A percentile compares a stretch with the other conserved stretches of the same genome.
These are phyloP conservation scores for Microsporum audouinii DNA, from an alignment of 2,329 filamentous ascomycete genomes.

Conservation along the genomic window DNA sequence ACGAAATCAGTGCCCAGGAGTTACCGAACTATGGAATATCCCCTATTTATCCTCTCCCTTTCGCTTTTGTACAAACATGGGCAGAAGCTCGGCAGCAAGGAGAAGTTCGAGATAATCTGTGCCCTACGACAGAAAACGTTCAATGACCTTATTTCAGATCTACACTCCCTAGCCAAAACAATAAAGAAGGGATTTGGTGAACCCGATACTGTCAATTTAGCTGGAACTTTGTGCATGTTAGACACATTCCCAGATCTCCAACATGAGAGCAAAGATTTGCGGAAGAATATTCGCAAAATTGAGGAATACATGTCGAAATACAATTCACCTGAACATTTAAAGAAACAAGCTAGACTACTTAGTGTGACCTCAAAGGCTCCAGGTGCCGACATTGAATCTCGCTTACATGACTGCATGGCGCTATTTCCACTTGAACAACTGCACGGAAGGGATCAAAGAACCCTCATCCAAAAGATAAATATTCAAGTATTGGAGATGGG, in stretches of 20 bases:
- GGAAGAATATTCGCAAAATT: slow-evolving; percentile 27
- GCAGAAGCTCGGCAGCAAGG: slow-evolving; percentile 20
- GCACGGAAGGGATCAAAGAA: slow-evolving; percentile 29
- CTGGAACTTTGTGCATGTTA: slow-evolving; percentile 28
- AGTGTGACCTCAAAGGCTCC: slow-evolving; percentile 23
- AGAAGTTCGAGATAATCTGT: slow-evolving; percentile 23
- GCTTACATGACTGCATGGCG: slow-evolving; percentile 20
- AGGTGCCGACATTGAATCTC: slow-evolving; percentile 1
- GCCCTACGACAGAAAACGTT: slow-evolving; percentile 27
- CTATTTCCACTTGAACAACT: slow-evolving; percentile 27
- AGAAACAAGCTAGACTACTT: slow-evolving; percentile 25
- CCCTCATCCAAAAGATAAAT: slow-evolving; percentile 27
- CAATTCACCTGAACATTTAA: slow-evolving; percentile 21
- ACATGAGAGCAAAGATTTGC: slow-evolving; percentile 24
- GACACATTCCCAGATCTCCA: slow-evolving; percentile 32
- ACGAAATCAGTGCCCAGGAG: slow-evolving; percentile 24
- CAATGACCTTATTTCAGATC: slow-evolving; percentile 23
- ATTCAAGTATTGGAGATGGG: slow-evolving; percentile 27
- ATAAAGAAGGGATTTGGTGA: slow-evolving; percentile 24
- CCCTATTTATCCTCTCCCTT: slow-evolving; percentile 27
- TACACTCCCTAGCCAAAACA: slow-evolving; percentile 26
- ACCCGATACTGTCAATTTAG: slow-evolving; percentile 21
- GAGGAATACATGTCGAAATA: slow-evolving; percentile 24
- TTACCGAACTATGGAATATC: slow-evolving; percentile 27
- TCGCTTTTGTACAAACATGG: slow-evolving; percentile 26